Conservation (phyloP, 78 protist species). For the Dictyostelium purpureum region DNA sequence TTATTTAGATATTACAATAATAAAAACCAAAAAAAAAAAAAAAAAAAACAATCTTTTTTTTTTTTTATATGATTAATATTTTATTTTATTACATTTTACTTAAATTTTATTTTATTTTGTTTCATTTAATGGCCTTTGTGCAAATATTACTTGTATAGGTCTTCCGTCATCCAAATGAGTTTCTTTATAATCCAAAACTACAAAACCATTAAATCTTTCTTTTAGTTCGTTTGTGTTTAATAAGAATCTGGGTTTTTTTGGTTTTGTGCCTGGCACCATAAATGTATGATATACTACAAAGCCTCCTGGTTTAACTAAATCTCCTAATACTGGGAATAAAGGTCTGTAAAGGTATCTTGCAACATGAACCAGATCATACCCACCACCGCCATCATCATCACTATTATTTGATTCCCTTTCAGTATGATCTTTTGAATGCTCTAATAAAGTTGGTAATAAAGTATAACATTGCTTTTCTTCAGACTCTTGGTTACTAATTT, state of each 20-base stretch:
- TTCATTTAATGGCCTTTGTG: too few species aligned
- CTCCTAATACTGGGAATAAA: constrained; percentile 21
- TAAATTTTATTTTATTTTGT: too few species aligned
- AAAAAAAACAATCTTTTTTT: too few species aligned
- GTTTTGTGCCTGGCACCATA: constrained; percentile 70
- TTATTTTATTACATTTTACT: too few species aligned
- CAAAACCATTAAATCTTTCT: constrained; percentile 27
- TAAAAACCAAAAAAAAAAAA: too few species aligned
- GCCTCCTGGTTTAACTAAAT: constrained; percentile 51
- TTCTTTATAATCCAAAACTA: constrained; percentile 45
- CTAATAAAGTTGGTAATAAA: not conserved
- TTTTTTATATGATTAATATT: too few species aligned
- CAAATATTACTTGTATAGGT: constrained; percentile 64
- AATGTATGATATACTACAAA: constrained; percentile 69
- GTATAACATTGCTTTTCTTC: not conserved
- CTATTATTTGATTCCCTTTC: not conserved
- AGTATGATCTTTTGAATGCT: not conserved
- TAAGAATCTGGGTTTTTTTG: constrained; percentile 47
- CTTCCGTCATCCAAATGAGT: constrained; percentile 63
- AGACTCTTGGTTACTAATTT: not conserved
- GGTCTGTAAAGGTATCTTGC: constrained; percentile 79
- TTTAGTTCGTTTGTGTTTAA: constrained; percentile 56
- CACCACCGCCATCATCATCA: not conserved
- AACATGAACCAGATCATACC: constrained; percentile 63
- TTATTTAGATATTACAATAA: too few species aligned